A percentile compares a stretch with the other conserved stretches of the same genome.
Conservation (phyloP, 192 early-diverging fungal species). For the Haplosporangium gracile region DNA sequence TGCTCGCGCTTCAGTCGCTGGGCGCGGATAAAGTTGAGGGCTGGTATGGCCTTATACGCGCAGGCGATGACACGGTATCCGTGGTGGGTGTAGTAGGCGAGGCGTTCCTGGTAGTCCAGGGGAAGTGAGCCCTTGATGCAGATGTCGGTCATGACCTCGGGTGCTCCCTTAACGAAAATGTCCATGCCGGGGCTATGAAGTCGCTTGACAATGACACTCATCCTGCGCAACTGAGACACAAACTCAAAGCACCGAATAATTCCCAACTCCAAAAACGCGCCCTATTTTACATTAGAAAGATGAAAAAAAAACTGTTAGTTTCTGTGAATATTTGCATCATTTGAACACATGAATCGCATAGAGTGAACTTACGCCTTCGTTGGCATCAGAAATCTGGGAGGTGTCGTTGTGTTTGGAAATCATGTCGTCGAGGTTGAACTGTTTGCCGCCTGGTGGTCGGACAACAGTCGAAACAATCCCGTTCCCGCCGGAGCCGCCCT, state of each 20-base stretch:
- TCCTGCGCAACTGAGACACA: conserved; percentile 87
- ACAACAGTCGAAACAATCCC: conserved; percentile 85
- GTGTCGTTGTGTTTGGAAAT: conserved; percentile 39
- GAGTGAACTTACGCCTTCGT: conserved; percentile 14
- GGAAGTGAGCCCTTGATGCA: conserved; percentile 90
- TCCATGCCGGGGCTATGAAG: conserved; percentile 75
- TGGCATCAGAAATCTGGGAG: conserved; percentile 23
- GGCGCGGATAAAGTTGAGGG: conserved; percentile 79
- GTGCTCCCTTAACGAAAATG: conserved; percentile 97
- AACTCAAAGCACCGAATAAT: conserved; percentile 95
- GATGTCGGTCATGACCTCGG: conserved; percentile 93
- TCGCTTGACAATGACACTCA: conserved; percentile 91
- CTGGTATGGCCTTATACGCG: conserved; percentile 82
- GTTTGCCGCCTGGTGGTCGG: conserved; percentile 81
- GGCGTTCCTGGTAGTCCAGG: conserved; percentile 81
- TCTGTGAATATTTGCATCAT: not conserved
- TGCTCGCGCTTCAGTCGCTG: conserved; percentile 86
- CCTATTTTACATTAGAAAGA: conserved; percentile 6
- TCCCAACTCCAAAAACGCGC: conserved; percentile 72
- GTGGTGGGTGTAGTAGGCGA: conserved; percentile 92
- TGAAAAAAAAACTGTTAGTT: not conserved
- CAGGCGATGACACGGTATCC: conserved; percentile 98
- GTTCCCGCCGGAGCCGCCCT: not conserved
- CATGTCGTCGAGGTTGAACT: conserved; percentile 70
- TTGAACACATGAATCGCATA: not conserved